phyloP scores from a whole-genome alignment of 2,329 filamentous ascomycete species.

The Beauveria varroae region DNA sequence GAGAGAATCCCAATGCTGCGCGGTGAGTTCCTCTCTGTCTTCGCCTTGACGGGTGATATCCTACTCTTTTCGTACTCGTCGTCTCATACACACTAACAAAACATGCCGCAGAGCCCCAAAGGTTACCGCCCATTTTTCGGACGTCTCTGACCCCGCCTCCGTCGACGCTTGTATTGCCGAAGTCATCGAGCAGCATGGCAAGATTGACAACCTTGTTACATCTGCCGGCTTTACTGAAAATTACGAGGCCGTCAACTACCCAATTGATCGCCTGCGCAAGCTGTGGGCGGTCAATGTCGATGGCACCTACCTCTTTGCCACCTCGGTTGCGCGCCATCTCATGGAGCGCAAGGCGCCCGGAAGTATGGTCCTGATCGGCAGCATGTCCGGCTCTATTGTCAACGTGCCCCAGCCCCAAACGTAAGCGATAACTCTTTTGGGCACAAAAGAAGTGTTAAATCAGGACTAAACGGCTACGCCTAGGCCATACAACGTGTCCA shows the following conservation, averaged over 20 bases:
- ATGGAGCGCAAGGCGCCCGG: conserved; percentile 73
- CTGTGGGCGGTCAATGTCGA: conserved; percentile 92
- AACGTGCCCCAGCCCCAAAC: conserved; percentile 92
- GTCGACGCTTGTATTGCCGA: conserved; percentile 68
- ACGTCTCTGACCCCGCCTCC: conserved; percentile 73
- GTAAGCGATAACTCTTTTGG: conserved; percentile 27
- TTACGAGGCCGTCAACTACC: conserved; percentile 85
- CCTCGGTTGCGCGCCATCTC: conserved; percentile 76
- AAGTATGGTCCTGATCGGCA: conserved; percentile 90
- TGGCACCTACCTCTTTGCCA: conserved; percentile 85
- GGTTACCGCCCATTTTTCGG: conserved; percentile 83
- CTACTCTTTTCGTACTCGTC: neutral
- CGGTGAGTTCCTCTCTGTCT: conserved; percentile 37
- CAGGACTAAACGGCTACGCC: conserved; percentile 12
- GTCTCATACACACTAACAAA: neutral
- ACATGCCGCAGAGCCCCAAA: conserved; percentile 59
- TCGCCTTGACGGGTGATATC: no score
- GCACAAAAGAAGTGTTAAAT: neutral
- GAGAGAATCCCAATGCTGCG: conserved; percentile 69
- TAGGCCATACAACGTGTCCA: conserved; percentile 82
- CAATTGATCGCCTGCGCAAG: conserved; percentile 83
- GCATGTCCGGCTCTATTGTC: conserved; percentile 90
- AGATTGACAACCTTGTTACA: conserved; percentile 87
- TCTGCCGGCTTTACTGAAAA: conserved; percentile 97
- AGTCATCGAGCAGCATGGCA: conserved; percentile 52